phyloP scores from a whole-genome alignment of 2,329 filamentous ascomycete genomes.

The Ustulina deusta region DNA sequence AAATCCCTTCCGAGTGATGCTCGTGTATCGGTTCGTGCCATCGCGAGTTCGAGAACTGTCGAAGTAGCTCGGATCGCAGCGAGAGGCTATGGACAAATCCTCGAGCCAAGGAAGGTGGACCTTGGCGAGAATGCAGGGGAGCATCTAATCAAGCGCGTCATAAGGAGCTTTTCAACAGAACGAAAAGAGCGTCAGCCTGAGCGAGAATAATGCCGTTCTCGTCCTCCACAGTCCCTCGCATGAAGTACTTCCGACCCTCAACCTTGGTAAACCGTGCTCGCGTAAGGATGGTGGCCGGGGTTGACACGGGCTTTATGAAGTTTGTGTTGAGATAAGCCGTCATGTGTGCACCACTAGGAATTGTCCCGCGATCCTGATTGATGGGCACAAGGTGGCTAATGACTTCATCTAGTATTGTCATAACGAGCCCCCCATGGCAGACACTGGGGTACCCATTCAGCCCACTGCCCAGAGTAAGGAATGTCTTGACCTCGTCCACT shows the following conservation, averaged over 20 bases:
- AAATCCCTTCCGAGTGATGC: too few species aligned
- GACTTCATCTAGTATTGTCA: constrained; percentile 69
- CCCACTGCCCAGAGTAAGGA: constrained; percentile 60
- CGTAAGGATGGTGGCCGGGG: constrained; percentile 62
- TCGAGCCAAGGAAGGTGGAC: neutral
- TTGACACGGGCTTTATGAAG: constrained; percentile 65
- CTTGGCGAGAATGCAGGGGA: too few species aligned
- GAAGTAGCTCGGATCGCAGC: neutral
- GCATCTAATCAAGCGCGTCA: neutral
- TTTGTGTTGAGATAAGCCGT: constrained; percentile 68
- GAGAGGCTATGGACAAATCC: neutral
- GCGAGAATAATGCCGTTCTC: constrained; percentile 62
- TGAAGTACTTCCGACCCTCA: constrained; percentile 66
- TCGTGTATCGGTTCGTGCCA: too few species aligned
- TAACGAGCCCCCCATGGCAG: constrained; percentile 69
- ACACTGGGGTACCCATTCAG: constrained; percentile 66
- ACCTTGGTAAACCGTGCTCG: constrained; percentile 57
- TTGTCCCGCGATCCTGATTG: constrained; percentile 50
- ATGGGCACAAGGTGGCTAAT: constrained; percentile 63
- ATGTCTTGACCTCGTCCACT: constrained; percentile 50
- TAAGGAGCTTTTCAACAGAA: constrained; percentile 36
- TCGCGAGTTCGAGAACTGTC: too few species aligned
- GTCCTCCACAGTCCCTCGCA: constrained; percentile 53
- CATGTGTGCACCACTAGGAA: constrained; percentile 50
- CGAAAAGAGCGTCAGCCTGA: constrained; percentile 64